Evolutionary conservation across 1,139 yeast species (phyloP), one percentile per base, ranked within the genome.

Genomic region (Blastobotrys capitulatus): DNA sequence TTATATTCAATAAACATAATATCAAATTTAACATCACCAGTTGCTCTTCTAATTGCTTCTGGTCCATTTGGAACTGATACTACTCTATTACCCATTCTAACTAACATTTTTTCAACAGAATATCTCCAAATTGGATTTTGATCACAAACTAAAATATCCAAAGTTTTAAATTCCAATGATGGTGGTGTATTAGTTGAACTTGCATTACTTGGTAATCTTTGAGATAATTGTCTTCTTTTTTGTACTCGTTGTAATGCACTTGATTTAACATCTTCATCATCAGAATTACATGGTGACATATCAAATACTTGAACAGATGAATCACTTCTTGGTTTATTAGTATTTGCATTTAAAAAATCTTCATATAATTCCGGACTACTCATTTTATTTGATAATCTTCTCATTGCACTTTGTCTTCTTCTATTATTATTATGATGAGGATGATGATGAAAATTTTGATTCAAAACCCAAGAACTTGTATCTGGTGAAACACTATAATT

Each of bases 11-110:
- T 82, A 54, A 90, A 74, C 35, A 92, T 88, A 41, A 89, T 60
- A 66, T 90, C 97, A 69, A 88, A 92, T 59, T 80, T 82, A 25
- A 88, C 87, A 50, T 83, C 84, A 38, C 95, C 86, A 0, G 95
- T 85, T 6, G 92, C 89, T 50, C 94, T 70, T 52, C 95, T 76
- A 13, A 89, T 79, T 49, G 89, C 74, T 55, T 88, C 96, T 54
- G 89, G 92, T 1, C 95, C 96, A 54, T 83, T 82, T 0, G 82
- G 73, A 6, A 86, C 86, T 1, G 88, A 74, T 7, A 87, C 87
- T 8, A 88, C 96, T 13, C 84, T 79, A 67, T 96, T 88, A 0
- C 95, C 95, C 32, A 84, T 66, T 49, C 77, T 74, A 53, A 82
- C 88, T 52, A 92, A 70, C 58, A 83, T 74, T 52, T 77, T 78